Evolutionary conservation across 495 filamentous ascomycete genomes (phyloP).

Genomic region (Aspergillus baeticus): DNA sequence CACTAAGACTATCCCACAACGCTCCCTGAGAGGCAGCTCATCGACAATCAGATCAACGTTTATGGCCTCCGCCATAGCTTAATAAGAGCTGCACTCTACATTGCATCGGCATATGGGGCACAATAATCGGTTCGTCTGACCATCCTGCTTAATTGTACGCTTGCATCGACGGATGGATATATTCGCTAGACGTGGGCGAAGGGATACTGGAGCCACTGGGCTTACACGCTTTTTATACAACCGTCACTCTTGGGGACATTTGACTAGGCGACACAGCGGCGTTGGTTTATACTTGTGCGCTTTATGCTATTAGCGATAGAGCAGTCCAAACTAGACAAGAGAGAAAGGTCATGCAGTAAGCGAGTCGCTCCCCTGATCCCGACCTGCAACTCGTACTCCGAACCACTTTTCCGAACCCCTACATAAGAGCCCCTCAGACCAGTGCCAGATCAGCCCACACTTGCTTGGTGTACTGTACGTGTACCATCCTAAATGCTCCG

Average conservation of each 20-base stretch:
- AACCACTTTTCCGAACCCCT: no score
- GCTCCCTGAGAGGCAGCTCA: constrained; percentile 28
- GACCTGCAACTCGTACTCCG: no score
- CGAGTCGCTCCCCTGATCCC: no score
- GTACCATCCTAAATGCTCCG: no score
- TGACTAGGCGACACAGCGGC: constrained; percentile 15
- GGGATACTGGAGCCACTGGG: constrained; percentile 56
- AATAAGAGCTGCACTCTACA: constrained; percentile 49
- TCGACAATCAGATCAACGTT: constrained; percentile 43
- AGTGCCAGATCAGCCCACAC: no score
- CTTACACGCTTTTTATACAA: constrained; percentile 51
- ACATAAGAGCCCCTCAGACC: no score
- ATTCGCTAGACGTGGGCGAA: constrained; percentile 40
- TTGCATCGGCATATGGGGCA: constrained; percentile 36
- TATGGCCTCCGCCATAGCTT: constrained; percentile 55
- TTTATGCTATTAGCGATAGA: no score
- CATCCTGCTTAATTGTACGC: constrained; percentile 38
- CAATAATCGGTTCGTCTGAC: constrained; percentile 44
- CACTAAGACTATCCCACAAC: constrained; percentile 34
- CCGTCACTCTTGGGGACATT: constrained; percentile 27
- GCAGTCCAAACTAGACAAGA: no score
- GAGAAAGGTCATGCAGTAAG: no score
- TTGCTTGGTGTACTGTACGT: no score
- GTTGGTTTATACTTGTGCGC: no score
- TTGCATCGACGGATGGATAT: constrained; percentile 47